These are phyloP conservation scores for Aureobasidium lini DNA, from an alignment of 2,329 filamentous ascomycete species.

Conservation along the genomic window DNA sequence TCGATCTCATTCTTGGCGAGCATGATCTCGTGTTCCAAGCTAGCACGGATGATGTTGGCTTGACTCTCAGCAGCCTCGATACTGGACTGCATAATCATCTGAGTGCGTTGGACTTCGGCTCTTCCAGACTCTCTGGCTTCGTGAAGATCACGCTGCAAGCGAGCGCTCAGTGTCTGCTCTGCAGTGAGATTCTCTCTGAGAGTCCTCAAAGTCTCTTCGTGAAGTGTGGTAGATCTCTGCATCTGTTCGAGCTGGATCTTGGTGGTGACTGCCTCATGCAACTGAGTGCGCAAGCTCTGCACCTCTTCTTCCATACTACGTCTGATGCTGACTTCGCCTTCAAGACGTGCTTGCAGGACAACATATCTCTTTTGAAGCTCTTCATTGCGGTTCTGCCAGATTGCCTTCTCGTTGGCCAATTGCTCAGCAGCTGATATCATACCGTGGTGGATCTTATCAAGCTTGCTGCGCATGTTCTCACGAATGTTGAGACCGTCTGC, in stretches of 20 bases:
- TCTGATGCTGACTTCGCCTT: conserved; percentile 35
- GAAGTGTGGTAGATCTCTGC: conserved; percentile 53
- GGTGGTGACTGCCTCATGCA: conserved; percentile 15
- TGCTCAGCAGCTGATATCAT: conserved; percentile 73
- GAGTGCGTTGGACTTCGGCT: conserved; percentile 72
- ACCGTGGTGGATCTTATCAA: conserved; percentile 78
- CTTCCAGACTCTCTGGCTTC: conserved; percentile 74
- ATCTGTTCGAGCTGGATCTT: conserved; percentile 43
- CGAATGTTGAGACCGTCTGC: conserved; percentile 80
- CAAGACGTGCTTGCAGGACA: conserved; percentile 46
- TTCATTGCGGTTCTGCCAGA: conserved; percentile 62
- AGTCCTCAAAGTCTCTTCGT: conserved; percentile 50
- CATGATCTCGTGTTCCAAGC: conserved; percentile 71
- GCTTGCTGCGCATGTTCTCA: conserved; percentile 75
- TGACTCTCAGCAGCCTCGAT: conserved; percentile 78
- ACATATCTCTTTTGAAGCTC: conserved; percentile 49
- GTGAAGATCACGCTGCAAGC: conserved; percentile 73
- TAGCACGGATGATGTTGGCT: conserved; percentile 72
- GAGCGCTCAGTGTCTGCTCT: conserved; percentile 60
- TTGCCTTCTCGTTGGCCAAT: conserved; percentile 73
- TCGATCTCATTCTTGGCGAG: conserved; percentile 70
- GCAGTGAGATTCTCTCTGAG: conserved; percentile 61
- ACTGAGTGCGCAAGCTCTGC: conserved; percentile 27
- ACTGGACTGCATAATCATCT: conserved; percentile 70
- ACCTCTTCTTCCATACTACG: conserved; percentile 40